phyloP scores from a whole-genome alignment of 228 moss, liverwort and hornwort species.

The Sphagnum magellanicum region DNA sequence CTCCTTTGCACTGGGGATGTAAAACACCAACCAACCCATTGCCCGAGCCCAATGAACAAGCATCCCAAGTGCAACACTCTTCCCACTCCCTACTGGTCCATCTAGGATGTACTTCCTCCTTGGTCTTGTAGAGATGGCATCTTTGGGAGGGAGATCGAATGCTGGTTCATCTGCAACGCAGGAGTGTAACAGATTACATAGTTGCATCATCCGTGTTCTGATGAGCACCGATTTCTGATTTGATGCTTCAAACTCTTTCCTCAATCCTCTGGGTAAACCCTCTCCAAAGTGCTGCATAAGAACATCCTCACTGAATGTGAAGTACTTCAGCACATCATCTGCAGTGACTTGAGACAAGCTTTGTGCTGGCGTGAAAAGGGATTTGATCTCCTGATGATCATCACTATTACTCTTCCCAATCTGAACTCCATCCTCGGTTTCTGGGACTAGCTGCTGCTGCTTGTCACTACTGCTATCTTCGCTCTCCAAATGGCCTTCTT shows the following conservation, averaged over 20 bases:
- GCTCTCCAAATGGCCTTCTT: conserved; percentile 8
- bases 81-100: conserved; percentile 77
- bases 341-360: conserved; percentile 36
- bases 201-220: conserved; percentile 53
- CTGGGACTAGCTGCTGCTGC: not conserved
- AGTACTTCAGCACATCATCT: conserved; percentile 45
- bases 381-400: conserved; percentile 4
- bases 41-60: conserved; percentile 91
- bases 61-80: conserved; percentile 90
- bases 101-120: conserved; percentile 81
- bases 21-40: conserved; percentile 95
- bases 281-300: conserved; percentile 69
- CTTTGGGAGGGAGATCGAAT: conserved; percentile 21
- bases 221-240: conserved; percentile 66
- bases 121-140: conserved; percentile 20
- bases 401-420: not conserved
- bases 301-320: conserved; percentile 54
- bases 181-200: conserved; percentile 71
- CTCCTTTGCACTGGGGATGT: conserved; percentile 85
- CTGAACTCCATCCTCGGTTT: conserved; percentile 13
- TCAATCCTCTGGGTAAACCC: conserved; percentile 66
- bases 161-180: conserved; percentile 45
- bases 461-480: not conserved
- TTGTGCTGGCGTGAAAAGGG: conserved; percentile 22
- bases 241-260: conserved; percentile 76